phyloP scores from a whole-genome alignment of 805 yeast genomes.

The Myxozyma lipomycoides region DNA sequence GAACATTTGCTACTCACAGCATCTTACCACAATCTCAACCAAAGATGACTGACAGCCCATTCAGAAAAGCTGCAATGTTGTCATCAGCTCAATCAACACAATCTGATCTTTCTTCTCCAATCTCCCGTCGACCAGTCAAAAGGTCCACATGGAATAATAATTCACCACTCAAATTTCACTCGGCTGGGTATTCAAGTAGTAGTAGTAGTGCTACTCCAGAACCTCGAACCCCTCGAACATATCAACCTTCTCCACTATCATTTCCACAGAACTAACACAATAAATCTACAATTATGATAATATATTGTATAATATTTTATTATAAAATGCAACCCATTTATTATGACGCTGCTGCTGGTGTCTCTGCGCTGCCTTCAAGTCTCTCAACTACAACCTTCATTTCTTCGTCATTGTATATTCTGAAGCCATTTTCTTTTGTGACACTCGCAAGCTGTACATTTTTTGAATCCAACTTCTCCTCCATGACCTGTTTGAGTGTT shows the following conservation, averaged over 20 bases:
- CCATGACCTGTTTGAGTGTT: conserved; percentile 96
- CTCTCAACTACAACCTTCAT: conserved; percentile 76
- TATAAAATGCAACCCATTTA: not conserved
- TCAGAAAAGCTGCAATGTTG: not conserved
- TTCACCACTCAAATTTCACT: not conserved
- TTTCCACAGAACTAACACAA: too few relatives aligned
- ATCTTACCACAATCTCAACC: conserved; percentile 17
- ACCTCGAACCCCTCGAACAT: too few relatives aligned
- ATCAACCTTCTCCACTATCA: too few relatives aligned
- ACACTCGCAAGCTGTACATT: conserved; percentile 95
- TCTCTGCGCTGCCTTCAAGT: conserved; percentile 38
- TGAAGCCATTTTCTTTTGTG: conserved; percentile 79
- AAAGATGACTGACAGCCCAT: not conserved
- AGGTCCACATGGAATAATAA: not conserved
- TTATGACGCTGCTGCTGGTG: conserved; percentile 2
- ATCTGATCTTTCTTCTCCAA: not conserved
- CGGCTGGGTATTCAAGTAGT: not conserved
- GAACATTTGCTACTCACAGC: conserved; percentile 27
- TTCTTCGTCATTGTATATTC: conserved; percentile 75
- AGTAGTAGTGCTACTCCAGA: not conserved
- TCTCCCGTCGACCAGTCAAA: not conserved
- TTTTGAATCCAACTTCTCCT: conserved; percentile 90
- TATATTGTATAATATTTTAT: not conserved
- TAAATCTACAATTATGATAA: too few relatives aligned
- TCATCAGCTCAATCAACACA: not conserved